Evolutionary conservation across 371 early-diverging fungal species (phyloP), one percentile per base, ranked within the genome.

Genomic region (Lichtheimia ramosa): DNA sequence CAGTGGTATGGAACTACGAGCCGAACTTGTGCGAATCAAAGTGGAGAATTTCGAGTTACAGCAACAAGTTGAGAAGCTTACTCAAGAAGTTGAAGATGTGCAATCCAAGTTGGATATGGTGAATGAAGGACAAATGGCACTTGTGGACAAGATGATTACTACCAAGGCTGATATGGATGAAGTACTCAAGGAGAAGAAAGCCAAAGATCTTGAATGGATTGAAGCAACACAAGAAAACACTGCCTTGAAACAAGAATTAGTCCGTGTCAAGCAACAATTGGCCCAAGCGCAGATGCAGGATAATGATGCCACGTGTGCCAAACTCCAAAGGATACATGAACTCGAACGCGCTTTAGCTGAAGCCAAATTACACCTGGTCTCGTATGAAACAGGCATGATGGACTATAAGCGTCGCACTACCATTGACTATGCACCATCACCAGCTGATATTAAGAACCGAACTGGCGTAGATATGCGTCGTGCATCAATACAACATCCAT

Each of bases 101-200:
- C 70, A 68, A 23, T 53, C 64, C 3, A 64, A 67, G 15, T 59
- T 74, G 5, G 73, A 72, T 49, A 77, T 74, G 75, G 69, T 71
- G n/a, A 71, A 63, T n/a, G 80, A 80, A 18, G 75, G 71, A 0
- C 81, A 80, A 24, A 60, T 73, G 59, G 71, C 72, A 12, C 60
- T 80, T 0, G 62, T 77, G 1, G 77, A 77, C 5, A 62, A 67
- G 50, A 56, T 80, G 7, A 51, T 75, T 0, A 25, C 54, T 1
- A 59, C 75, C 48, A 68, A 75, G 55, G 52, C 59, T 2, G 72
- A 74, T 13, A 62, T 71, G 64, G 77, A 77, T 13, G 70, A 66
- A 13, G 16, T 66, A 1, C 49, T 61, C 39, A 61, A 61, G 6
- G 68, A 73, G 41, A 64, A 66, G 28, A 63, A 69, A 24, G 48